Evolutionary conservation across 2,329 filamentous ascomycete species (phyloP), one percentile per base, ranked within the genome.

Genomic region (Ophiostoma pallidulum): DNA sequence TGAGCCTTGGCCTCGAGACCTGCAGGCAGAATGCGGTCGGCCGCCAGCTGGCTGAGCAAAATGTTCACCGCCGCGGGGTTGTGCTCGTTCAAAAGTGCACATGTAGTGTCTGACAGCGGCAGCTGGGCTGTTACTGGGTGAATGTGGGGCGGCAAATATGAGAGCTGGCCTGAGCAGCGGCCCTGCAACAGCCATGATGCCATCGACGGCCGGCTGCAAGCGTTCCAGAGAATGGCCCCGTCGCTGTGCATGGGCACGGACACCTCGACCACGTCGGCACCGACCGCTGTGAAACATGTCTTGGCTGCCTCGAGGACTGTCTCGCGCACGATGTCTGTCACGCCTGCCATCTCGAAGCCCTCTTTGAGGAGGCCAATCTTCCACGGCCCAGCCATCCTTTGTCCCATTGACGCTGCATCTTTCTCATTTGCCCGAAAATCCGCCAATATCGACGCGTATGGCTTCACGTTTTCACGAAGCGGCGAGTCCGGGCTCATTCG

Each of bases 191-290:
- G 57, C 29, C 55, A 58, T 8, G 59, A 55, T 2, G 58, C 57
- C 55, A 67, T 63, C 14, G 60, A 58, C 3, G 62, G 50, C 3
- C 52, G 56, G 1, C 61, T 65, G 3, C 61, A 58, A 0, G 65
- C 65, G 3, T 72, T 73, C 71, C 73, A 76, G 50, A 77, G 68
- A 0, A 66, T 60, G 0, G 71, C 63, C 0, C 67, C 72, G 13
- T 67, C 56, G 8, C 60, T 53, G 55, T 77, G 73, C 56, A 72
- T 60, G 1, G 72, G 71, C 6, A 75, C 59, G 1, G 66, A 71
- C 3, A 74, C 57, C 16, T 72, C 65, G 19, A 62, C 54, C 8
- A 74, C 69, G 5, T 59, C 55, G 3, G 70, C 71, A 4, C 72
- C 71, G 12, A 67, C 60, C 5, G 60, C 57, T 8, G 54, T 51